Conservation (phyloP, 495 filamentous ascomycete species). For the Tuber indicum region DNA sequence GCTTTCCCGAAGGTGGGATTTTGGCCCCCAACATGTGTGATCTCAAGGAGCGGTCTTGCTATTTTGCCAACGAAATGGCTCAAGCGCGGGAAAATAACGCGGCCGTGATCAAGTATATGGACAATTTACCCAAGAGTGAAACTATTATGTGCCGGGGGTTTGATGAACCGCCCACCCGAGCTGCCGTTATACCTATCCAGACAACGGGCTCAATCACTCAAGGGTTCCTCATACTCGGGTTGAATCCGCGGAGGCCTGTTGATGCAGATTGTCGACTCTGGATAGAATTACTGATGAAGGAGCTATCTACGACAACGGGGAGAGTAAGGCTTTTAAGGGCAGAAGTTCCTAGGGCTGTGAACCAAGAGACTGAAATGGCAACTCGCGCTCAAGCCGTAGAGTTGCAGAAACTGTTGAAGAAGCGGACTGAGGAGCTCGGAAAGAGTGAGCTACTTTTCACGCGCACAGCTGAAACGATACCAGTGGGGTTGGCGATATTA, state of each 20-base stretch:
- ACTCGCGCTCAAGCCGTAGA: constrained; percentile 22
- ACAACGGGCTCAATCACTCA: constrained; percentile 29
- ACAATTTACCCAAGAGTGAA: constrained; percentile 12
- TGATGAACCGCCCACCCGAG: constrained; percentile 22
- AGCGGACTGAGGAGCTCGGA: constrained; percentile 32
- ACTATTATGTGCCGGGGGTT: constrained; percentile 29
- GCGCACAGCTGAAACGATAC: constrained; percentile 29
- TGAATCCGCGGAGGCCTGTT: constrained; percentile 34
- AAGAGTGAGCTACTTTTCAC: constrained; percentile 38
- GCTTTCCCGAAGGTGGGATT: constrained; percentile 22
- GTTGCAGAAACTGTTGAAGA: constrained; percentile 23
- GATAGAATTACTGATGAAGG: constrained; percentile 35
- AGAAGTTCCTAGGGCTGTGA: constrained; percentile 31
- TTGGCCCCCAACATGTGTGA: constrained; percentile 16
- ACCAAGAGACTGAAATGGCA: constrained; percentile 23
- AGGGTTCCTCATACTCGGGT: constrained; percentile 37
- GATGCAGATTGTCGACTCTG: constrained; percentile 35
- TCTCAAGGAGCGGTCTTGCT: constrained; percentile 17
- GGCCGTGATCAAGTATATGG: constrained; percentile 29
- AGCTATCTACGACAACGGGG: constrained; percentile 27
- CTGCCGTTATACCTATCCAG: constrained; percentile 38
- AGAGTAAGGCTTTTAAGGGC: constrained; percentile 27
- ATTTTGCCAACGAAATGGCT: constrained; percentile 35
- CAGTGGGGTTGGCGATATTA: constrained; percentile 31
- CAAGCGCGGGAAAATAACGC: constrained; percentile 29